Evolutionary conservation across 2,329 filamentous ascomycete species (phyloP).

Genomic region (Botrytis fabae): DNA sequence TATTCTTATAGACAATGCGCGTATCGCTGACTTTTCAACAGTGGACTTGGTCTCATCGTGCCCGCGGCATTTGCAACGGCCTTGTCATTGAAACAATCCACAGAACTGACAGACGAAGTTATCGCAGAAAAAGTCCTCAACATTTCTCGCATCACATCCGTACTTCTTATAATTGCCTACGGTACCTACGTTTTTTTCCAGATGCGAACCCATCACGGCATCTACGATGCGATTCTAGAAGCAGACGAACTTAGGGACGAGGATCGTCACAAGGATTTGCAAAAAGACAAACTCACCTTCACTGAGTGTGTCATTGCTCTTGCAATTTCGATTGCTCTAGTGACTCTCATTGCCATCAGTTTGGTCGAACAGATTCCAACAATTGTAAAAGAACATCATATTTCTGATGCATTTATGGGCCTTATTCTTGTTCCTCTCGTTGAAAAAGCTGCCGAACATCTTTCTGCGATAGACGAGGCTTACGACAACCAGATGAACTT

Average conservation of each 20-base stretch:
- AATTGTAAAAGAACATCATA: conserved; percentile 52
- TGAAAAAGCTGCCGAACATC: conserved; percentile 83
- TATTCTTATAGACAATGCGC: conserved; percentile 4
- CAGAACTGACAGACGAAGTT: conserved; percentile 39
- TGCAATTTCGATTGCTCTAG: conserved; percentile 62
- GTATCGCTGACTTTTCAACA: conserved; percentile 33
- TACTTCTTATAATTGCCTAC: conserved; percentile 72
- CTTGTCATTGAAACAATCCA: conserved; percentile 24
- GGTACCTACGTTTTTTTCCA: conserved; percentile 70
- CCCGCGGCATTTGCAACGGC: conserved; percentile 52
- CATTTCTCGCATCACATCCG: conserved; percentile 69
- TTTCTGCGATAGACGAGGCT: conserved; percentile 82
- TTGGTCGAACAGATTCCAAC: conserved; percentile 71
- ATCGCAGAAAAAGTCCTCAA: conserved; percentile 56
- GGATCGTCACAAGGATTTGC: conserved; percentile 60
- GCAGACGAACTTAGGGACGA: conserved; percentile 67
- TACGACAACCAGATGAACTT: conserved; percentile 70
- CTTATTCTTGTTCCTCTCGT: conserved; percentile 79
- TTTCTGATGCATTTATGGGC: conserved; percentile 62
- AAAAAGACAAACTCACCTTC: conserved; percentile 70
- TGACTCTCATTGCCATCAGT: conserved; percentile 71
- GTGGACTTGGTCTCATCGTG: conserved; percentile 50
- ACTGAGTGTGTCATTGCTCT: conserved; percentile 71
- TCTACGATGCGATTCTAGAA: conserved; percentile 73
- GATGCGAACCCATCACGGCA: conserved; percentile 70